These are phyloP conservation scores for Tulasnella sp. DNA, from an alignment of 768 basidiomycete species.

Conservation along the genomic window DNA sequence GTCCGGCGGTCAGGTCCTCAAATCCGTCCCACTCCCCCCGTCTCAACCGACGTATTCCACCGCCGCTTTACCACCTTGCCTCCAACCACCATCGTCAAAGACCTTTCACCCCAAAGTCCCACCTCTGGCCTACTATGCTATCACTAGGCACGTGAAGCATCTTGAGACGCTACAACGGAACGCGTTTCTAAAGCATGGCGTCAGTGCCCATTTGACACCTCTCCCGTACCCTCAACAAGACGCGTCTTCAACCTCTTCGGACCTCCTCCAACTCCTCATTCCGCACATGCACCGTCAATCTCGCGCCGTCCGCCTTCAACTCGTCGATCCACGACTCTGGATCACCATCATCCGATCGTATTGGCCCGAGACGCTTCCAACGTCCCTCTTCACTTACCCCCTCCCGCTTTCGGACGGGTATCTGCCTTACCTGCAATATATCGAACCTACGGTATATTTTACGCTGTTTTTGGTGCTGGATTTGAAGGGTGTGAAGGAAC, in stretches of 20 bases:
- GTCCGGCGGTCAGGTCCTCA: conserved; percentile 82
- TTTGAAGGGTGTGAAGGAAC: conserved; percentile 41
- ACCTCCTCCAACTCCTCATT: conserved; percentile 11
- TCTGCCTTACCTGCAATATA: conserved; percentile 44
- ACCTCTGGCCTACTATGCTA: neutral
- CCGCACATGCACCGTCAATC: conserved; percentile 11
- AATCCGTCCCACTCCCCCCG: neutral
- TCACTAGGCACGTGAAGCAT: neutral
- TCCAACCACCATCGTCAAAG: no score
- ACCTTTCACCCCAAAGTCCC: neutral
- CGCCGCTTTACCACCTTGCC: neutral
- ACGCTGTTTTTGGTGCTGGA: conserved; percentile 55
- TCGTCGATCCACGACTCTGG: conserved; percentile 51
- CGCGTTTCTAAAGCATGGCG: neutral
- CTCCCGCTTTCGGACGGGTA: conserved; percentile 45
- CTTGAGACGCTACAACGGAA: neutral
- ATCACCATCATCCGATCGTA: conserved; percentile 50
- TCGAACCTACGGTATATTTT: conserved; percentile 45
- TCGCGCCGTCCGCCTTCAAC: conserved; percentile 18
- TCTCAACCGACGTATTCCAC: neutral
- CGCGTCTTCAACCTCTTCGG: neutral
- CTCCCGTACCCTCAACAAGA: neutral
- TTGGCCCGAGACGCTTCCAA: conserved; percentile 35
- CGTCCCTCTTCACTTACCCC: conserved; percentile 30
- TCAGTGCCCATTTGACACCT: neutral